phyloP scores from a whole-genome alignment of 78 protist species.

The Reticulomyxa filosa region DNA sequence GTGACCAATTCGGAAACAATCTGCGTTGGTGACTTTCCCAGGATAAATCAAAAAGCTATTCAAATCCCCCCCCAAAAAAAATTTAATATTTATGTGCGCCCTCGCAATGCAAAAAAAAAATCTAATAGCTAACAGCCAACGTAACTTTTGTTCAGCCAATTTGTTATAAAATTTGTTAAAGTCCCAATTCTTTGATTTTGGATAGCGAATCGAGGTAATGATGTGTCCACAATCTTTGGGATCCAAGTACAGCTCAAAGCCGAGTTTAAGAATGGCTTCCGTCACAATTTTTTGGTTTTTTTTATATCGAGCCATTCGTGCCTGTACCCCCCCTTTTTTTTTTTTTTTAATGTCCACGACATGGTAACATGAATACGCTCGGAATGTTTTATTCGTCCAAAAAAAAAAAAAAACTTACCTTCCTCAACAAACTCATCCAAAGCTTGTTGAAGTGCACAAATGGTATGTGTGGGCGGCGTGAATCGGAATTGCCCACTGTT shows the following conservation, averaged over 20 bases:
- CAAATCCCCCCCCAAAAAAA: too few species aligned
- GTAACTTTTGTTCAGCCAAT: too few species aligned
- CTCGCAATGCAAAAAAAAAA: too few species aligned
- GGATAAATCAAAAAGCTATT: conserved; percentile 21
- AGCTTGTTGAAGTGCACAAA: conserved; percentile 18
- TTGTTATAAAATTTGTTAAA: conserved; percentile 11
- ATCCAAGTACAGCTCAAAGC: conserved; percentile 1
- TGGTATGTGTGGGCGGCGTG: conserved; percentile 28
- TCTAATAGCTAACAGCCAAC: too few species aligned
- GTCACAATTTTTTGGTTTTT: neutral
- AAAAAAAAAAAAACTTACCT: too few species aligned
- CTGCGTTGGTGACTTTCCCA: conserved; percentile 27
- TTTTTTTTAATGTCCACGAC: too few species aligned
- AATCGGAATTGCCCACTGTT: conserved; percentile 24
- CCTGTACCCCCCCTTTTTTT: conserved; percentile 17
- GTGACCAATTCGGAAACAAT: conserved; percentile 30
- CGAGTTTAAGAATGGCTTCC: conserved; percentile 6
- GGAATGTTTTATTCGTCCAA: too few species aligned
- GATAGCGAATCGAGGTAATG: conserved; percentile 22
- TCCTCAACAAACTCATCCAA: conserved; percentile 18
- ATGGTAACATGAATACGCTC: too few species aligned
- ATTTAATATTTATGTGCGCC: too few species aligned
- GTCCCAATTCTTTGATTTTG: conserved; percentile 11
- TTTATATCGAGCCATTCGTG: conserved; percentile 6
- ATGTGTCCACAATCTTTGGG: conserved; percentile 6